Conservation (phyloP, 768 basidiomycete genomes). For the Auricularia heimuer region DNA sequence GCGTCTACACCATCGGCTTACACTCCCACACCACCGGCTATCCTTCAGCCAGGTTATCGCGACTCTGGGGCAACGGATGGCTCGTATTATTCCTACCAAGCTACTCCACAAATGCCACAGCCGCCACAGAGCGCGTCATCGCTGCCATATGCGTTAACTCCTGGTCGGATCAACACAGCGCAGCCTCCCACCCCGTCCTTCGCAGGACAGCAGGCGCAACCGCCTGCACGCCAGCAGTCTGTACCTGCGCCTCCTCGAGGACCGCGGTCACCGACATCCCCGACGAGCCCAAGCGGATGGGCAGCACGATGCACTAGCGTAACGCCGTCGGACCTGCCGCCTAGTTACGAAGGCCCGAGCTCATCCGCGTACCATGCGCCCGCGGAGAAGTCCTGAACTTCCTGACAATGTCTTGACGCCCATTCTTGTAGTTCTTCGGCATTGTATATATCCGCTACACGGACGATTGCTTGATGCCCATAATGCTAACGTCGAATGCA, state of each 20-base stretch:
- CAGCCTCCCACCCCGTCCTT: background rate
- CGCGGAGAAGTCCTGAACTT: background rate
- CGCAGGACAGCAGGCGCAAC: background rate
- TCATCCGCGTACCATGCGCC: background rate
- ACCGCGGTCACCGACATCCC: background rate
- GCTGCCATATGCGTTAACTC: background rate
- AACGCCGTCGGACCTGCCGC: background rate
- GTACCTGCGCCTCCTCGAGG: background rate
- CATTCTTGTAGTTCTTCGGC: background rate
- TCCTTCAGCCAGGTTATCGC: background rate
- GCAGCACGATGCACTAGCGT: background rate
- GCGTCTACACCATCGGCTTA: background rate
- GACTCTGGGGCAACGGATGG: background rate
- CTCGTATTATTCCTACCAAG: background rate
- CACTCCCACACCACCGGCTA: background rate
- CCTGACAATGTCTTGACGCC: background rate
- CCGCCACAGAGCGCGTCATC: background rate
- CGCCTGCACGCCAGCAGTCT: background rate
- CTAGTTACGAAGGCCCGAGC: background rate
- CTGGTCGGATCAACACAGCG: background rate
- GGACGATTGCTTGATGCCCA: too few relatives aligned
- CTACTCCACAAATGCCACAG: background rate
- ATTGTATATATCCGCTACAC: too few relatives aligned
- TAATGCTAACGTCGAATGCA: too few relatives aligned
- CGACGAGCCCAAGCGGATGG: background rate